phyloP scores from a whole-genome alignment of 2,329 filamentous ascomycete species.

The Colletotrichum nymphaeae region DNA sequence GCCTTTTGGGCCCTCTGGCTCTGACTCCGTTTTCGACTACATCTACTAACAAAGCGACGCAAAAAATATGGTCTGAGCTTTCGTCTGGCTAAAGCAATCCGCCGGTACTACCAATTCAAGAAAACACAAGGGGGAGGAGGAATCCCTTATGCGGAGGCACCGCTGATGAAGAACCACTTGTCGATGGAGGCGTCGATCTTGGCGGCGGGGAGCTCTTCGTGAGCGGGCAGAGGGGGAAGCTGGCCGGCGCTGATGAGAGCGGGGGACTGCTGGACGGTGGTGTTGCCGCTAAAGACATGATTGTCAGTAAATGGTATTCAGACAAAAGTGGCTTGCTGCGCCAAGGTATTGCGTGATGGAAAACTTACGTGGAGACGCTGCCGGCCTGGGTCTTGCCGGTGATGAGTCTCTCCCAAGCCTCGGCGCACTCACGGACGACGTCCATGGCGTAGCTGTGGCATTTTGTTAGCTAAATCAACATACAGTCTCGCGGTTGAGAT shows the following conservation, averaged over 20 bases:
- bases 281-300: constrained; percentile 76
- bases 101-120: background rate
- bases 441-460: constrained; percentile 84
- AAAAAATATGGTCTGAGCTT: background rate
- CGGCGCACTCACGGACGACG: constrained; percentile 93
- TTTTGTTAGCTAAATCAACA: constrained; percentile 15
- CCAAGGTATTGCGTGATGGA: constrained; percentile 12
- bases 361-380: constrained; percentile 82
- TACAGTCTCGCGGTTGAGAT: background rate
- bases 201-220: constrained; percentile 84
- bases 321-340: constrained; percentile 24
- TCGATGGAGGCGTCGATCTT: constrained; percentile 97
- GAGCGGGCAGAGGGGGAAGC: constrained; percentile 80
- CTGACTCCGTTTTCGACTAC: background rate
- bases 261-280: constrained; percentile 78
- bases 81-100: background rate
- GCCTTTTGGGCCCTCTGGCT: background rate
- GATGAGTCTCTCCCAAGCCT: constrained; percentile 97
- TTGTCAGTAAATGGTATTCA: constrained; percentile 43
- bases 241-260: constrained; percentile 76
- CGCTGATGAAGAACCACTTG: constrained; percentile 99
- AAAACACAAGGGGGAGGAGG: background rate
- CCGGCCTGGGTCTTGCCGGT: constrained; percentile 86
- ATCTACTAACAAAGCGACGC: constrained; percentile 19
- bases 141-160: constrained; percentile 79